Evolutionary conservation across 345 rosid species (phyloP).

Genomic region (Gossypium ekmanianum): DNA sequence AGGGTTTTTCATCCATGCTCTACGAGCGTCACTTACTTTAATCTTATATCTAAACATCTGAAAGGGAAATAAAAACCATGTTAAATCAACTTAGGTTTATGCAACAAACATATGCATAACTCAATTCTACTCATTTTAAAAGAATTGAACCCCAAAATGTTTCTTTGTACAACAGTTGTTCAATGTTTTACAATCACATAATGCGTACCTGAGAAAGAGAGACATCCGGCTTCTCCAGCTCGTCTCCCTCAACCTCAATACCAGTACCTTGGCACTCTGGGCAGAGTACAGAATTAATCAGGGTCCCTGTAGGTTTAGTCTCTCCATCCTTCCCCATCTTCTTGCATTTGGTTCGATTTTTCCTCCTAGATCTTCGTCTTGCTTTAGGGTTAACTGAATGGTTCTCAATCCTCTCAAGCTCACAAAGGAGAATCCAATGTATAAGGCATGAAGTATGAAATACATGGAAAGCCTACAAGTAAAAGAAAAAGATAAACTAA

Average conservation of each 20-base stretch:
- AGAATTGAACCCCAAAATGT: not conserved
- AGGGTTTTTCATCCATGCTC: slow-evolving; percentile 88
- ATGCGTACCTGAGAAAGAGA: slow-evolving; percentile 76
- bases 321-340: slow-evolving; percentile 33
- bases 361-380: slow-evolving; percentile 52
- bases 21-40: slow-evolving; percentile 69
- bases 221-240: slow-evolving; percentile 55
- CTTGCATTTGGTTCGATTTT: slow-evolving; percentile 41
- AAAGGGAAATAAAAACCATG: slow-evolving; percentile 11
- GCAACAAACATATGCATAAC: not conserved
- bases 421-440: slow-evolving; percentile 89
- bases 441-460: slow-evolving; percentile 87
- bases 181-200: not conserved
- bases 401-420: slow-evolving; percentile 53
- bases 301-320: slow-evolving; percentile 26
- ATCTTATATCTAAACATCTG: slow-evolving; percentile 79
- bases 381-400: slow-evolving; percentile 37
- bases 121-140: not conserved
- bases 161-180: not conserved
- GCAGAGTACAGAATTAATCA: slow-evolving; percentile 66
- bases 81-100: not conserved
- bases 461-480: slow-evolving; percentile 77
- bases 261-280: slow-evolving; percentile 99
- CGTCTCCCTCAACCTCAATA: slow-evolving; percentile 45
- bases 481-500: slow-evolving; percentile 3